Base-by-base conservation (phyloP, 306 rosid genomes). In the Gynostemma pentaphyllum region DNA sequence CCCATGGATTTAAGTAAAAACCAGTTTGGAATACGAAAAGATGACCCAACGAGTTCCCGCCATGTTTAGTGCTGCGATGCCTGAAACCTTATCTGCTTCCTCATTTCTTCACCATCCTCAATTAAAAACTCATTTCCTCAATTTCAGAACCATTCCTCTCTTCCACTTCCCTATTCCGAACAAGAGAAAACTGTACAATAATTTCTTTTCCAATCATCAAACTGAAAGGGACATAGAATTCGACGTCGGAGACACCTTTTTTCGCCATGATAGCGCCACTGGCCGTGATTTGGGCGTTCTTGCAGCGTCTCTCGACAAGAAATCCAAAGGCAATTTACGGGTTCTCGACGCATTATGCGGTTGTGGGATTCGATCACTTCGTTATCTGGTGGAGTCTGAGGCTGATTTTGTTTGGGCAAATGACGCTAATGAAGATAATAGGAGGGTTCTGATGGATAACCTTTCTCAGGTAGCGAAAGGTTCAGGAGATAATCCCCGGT, bases 221-320 rank as follows among this genome's bases (percentile, higher is more conserved):
- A 75, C 41, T 1, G 95, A 92, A 69, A 72, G 98, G 61, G 95
- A 81, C 9, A 57, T 80, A 24, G 74, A 84, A 36, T 86, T 92
- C 41, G 76, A 83, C 39, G 51, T 75, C n/a, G 95, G 98, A 5
- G 90, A 70, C 0, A 84, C 91, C 63, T 88, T 92, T 68, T 92
- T 32, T 80, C 88, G 95, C 59, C 84, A 36, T 5, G 99, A 92
- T 56, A 88, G 94, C 24, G 96, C 90, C 72, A 76, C 90, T 18
- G 95, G 94, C 19, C 75, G 96, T n/a, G 94, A 88, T 84, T 89
- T 92, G 52, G 95, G 88, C 11, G 87, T 83, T 0, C 84, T 91
- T 36, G 95, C 98, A 0, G 96, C 95, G 8, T 67, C 84, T 3
- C 78, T 92, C 13, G 80, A 92, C 78, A 85, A 74, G 70, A 79